phyloP scores from a whole-genome alignment of 805 yeast genomes.

The Crinitomyces ghanaensis region DNA sequence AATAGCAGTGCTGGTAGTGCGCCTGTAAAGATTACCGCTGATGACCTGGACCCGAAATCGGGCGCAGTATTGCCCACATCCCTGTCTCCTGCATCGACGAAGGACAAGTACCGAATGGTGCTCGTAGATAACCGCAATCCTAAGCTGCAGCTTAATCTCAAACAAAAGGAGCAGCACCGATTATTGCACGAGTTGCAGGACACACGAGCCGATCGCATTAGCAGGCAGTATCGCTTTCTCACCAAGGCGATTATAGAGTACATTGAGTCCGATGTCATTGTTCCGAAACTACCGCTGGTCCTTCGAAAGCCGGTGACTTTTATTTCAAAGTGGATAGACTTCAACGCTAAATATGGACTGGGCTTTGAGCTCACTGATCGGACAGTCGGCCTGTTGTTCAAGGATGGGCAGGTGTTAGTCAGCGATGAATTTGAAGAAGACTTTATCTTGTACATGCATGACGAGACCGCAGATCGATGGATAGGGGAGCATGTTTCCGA shows the following conservation, averaged over 20 bases:
- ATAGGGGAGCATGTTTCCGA: constrained; percentile 5
- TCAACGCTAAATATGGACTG: constrained; percentile 89
- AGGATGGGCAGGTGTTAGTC: constrained; percentile 72
- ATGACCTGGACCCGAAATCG: constrained; percentile 24
- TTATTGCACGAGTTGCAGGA: neutral
- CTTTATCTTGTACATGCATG: constrained; percentile 26
- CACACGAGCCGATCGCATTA: neutral
- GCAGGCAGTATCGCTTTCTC: neutral
- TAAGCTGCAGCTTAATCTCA: constrained; percentile 5
- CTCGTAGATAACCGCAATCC: constrained; percentile 15
- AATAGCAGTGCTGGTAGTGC: no score
- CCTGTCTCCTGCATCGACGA: constrained; percentile 86
- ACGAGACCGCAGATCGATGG: constrained; percentile 4
- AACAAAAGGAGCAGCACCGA: constrained; percentile 7
- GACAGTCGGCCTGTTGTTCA: constrained; percentile 81
- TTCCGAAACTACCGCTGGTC: neutral
- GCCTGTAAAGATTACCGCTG: constrained; percentile 16
- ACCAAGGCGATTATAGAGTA: neutral
- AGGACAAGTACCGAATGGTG: constrained; percentile 57
- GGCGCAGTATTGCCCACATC: constrained; percentile 62
- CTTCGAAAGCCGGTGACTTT: constrained; percentile 27
- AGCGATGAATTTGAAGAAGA: constrained; percentile 39
- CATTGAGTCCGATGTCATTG: no score
- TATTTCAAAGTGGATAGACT: constrained; percentile 95
- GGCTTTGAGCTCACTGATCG: constrained; percentile 87